These are phyloP conservation scores for Paratrimastix pyriformis DNA, from an alignment of 78 protist genomes.

Conservation along the genomic window DNA sequence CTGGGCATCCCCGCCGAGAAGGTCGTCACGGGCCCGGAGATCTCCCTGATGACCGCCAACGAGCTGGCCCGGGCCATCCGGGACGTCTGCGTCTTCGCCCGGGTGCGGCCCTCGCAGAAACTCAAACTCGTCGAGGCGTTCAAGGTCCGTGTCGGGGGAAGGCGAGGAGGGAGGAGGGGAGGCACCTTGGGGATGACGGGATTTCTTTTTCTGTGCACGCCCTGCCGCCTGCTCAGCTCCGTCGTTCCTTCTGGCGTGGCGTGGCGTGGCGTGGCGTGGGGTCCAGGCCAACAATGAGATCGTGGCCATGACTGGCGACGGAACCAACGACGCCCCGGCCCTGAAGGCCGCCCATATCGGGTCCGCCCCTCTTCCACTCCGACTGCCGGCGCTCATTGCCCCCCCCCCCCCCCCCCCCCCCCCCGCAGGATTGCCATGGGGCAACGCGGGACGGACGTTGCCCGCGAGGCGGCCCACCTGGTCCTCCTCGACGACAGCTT, in stretches of 20 bases:
- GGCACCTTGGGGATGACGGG: no score
- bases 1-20: not conserved
- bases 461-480: constrained; percentile 40
- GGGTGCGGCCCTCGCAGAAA: constrained; percentile 23
- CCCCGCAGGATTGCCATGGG: constrained; percentile 36
- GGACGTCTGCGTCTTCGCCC: not conserved
- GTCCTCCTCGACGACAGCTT: constrained; percentile 32
- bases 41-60: not conserved
- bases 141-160: no score
- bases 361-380: no score
- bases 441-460: constrained; percentile 41
- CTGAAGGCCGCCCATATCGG: constrained; percentile 28
- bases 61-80: not conserved
- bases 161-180: no score
- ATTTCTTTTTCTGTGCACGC: no score
- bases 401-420: no score
- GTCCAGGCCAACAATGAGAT: not conserved
- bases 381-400: no score
- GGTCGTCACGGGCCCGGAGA: constrained; percentile 6
- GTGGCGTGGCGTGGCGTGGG: no score
- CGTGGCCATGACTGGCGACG: constrained; percentile 19
- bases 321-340: constrained; percentile 36
- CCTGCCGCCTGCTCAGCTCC: no score
- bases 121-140: constrained; percentile 15
- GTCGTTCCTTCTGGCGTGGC: no score